Conservation (phyloP, 1,284 basidiomycete genomes). For the Cutaneotrichosporon cavernicola region DNA sequence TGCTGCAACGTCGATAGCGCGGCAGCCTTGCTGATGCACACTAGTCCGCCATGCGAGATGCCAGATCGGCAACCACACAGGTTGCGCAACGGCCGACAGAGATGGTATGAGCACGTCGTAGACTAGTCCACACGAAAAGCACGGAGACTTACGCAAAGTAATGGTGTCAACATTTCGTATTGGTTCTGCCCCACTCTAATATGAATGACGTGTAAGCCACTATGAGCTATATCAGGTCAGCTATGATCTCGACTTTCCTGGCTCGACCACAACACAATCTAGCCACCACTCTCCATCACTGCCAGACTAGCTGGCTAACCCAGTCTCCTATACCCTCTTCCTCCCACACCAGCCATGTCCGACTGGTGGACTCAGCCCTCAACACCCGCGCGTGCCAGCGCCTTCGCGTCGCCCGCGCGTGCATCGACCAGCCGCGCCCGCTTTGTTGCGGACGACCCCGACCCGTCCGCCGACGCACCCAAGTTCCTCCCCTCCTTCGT, state of each 20-base stretch:
- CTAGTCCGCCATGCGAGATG: too few species aligned
- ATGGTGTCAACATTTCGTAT: too few species aligned
- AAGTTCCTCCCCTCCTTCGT: conserved; percentile 48
- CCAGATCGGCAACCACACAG: too few species aligned
- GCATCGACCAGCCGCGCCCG: conserved; percentile 22
- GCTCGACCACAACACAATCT: background rate
- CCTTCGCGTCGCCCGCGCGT: conserved; percentile 18
- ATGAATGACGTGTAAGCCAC: too few species aligned
- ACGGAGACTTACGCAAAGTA: too few species aligned
- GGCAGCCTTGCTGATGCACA: too few species aligned
- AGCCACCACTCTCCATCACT: background rate
- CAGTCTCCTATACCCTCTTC: background rate
- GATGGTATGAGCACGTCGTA: too few species aligned
- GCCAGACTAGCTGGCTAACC: background rate
- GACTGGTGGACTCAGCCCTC: conserved; percentile 31
- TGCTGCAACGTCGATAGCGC: too few species aligned
- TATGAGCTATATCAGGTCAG: too few species aligned
- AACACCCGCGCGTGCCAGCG: conserved; percentile 12
- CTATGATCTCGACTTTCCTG: background rate
- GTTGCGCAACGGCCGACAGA: too few species aligned
- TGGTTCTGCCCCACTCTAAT: too few species aligned
- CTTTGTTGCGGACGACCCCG: conserved; percentile 35
- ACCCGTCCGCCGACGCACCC: conserved; percentile 37
- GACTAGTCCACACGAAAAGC: too few species aligned
- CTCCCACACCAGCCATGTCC: conserved; percentile 18